Evolutionary conservation across 805 yeast species (phyloP).

Genomic region (Suhomyces sp.): DNA sequence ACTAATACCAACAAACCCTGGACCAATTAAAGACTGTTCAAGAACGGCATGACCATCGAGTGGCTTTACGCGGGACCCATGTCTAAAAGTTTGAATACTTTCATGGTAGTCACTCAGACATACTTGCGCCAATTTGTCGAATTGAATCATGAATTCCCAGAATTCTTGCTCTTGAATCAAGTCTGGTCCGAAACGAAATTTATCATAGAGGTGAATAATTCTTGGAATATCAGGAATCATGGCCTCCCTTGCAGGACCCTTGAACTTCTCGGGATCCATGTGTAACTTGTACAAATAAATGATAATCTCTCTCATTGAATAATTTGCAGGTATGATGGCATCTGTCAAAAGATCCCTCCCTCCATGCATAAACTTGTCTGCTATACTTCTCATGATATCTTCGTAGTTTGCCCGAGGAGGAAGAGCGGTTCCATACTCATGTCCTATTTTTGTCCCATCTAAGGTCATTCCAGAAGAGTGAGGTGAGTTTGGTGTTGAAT

Average conservation of each 20-base stretch:
- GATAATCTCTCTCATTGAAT: constrained; percentile 43
- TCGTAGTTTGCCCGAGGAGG: constrained; percentile 44
- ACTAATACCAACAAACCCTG: too few relatives aligned
- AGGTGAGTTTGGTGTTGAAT: too few relatives aligned
- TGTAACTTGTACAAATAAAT: constrained; percentile 26
- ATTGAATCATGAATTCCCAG: constrained; percentile 49
- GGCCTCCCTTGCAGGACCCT: neutral
- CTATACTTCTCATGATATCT: constrained; percentile 58
- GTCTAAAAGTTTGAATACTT: neutral
- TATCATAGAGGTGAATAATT: constrained; percentile 58
- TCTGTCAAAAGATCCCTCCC: constrained; percentile 39
- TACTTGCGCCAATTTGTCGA: constrained; percentile 17
- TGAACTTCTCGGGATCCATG: neutral
- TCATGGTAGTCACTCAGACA: constrained; percentile 7
- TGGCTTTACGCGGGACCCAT: too few relatives aligned
- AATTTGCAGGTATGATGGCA: constrained; percentile 20
- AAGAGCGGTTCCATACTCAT: constrained; percentile 14
- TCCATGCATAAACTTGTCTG: constrained; percentile 53
- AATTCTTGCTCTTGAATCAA: constrained; percentile 61
- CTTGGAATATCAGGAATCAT: constrained; percentile 14
- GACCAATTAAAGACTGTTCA: constrained; percentile 2
- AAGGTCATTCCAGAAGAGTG: too few relatives aligned
- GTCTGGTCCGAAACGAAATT: constrained; percentile 62
- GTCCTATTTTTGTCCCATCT: constrained; percentile 10
- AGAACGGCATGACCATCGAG: neutral